Percentiles rank a stretch among this genome's conserved stretches.
phyloP scores from a whole-genome alignment of 495 filamentous ascomycete genomes.

The Xylaria castorea region DNA sequence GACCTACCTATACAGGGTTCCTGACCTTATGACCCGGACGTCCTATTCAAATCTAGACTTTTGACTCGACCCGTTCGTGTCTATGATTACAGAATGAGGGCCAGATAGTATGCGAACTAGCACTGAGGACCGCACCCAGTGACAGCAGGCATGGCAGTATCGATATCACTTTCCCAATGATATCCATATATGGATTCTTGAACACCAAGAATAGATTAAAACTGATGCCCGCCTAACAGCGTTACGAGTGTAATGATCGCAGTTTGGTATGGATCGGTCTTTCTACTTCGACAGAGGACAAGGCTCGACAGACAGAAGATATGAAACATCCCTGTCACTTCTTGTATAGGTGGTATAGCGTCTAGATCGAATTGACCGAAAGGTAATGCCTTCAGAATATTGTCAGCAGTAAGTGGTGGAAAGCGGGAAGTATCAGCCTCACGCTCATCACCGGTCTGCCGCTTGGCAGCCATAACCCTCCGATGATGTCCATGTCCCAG shows the following conservation, averaged over 20 bases:
- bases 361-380: not conserved
- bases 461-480: not conserved
- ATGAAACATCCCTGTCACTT: not conserved
- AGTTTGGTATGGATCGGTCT: not conserved
- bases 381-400: not conserved
- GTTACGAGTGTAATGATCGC: not conserved
- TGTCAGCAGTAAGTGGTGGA: not conserved
- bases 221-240: no score
- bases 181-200: no score
- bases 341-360: not conserved
- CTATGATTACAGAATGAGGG: no score
- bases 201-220: no score
- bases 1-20: no score
- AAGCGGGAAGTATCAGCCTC: not conserved
- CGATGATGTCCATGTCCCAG: not conserved
- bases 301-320: conserved; percentile 3
- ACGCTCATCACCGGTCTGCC: not conserved
- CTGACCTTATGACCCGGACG: no score
- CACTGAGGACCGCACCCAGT: no score
- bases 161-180: no score
- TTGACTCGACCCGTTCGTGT: no score
- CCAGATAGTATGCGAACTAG: no score
- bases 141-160: no score
- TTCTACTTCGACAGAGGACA: not conserved
- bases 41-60: no score